phyloP scores from a whole-genome alignment of 2,329 filamentous ascomycete genomes.

The Alternaria consortialis region DNA sequence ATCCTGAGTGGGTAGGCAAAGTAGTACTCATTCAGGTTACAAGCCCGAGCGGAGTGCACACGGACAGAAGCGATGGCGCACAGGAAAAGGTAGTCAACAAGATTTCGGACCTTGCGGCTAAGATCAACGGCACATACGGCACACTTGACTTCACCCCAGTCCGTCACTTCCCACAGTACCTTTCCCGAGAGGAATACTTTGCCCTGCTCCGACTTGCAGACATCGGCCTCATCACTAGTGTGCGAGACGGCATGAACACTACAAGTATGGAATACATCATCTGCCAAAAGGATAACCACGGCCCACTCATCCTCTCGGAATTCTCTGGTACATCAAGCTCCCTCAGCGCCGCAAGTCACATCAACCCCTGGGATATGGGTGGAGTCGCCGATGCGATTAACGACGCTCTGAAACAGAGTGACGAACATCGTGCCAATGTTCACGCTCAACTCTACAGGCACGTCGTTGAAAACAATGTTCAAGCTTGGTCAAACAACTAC shows the following conservation, averaged over 20 bases:
- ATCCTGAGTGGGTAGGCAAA: slow-evolving; percentile 90
- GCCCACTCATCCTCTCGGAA: slow-evolving; percentile 92
- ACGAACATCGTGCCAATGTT: slow-evolving; percentile 71
- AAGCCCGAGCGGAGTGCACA: slow-evolving; percentile 82
- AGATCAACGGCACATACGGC: slow-evolving; percentile 90
- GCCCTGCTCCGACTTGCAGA: slow-evolving; percentile 90
- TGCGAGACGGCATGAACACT: slow-evolving; percentile 97
- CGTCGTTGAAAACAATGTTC: slow-evolving; percentile 85
- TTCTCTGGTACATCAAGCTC: slow-evolving; percentile 94
- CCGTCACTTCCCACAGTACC: slow-evolving; percentile 93
- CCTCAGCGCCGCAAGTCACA: slow-evolving; percentile 86
- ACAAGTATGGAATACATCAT: slow-evolving; percentile 94
- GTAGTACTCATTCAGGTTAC: slow-evolving; percentile 96
- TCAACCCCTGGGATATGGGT: slow-evolving; percentile 93
- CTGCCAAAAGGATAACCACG: slow-evolving; percentile 85
- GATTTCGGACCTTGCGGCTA: slow-evolving; percentile 88
- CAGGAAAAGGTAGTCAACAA: slow-evolving; percentile 85
- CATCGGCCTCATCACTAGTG: slow-evolving; percentile 92
- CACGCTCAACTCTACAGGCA: slow-evolving; percentile 81
- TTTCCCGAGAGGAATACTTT: slow-evolving; percentile 90
- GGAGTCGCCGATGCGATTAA: slow-evolving; percentile 87
- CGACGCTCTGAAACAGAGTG: slow-evolving; percentile 78
- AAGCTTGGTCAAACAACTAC: slow-evolving; percentile 84
- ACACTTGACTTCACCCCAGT: slow-evolving; percentile 89
- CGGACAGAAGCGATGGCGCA: slow-evolving; percentile 72